phyloP scores from a whole-genome alignment of 2,329 filamentous ascomycete genomes.

The Dothideomycetes sp. region DNA sequence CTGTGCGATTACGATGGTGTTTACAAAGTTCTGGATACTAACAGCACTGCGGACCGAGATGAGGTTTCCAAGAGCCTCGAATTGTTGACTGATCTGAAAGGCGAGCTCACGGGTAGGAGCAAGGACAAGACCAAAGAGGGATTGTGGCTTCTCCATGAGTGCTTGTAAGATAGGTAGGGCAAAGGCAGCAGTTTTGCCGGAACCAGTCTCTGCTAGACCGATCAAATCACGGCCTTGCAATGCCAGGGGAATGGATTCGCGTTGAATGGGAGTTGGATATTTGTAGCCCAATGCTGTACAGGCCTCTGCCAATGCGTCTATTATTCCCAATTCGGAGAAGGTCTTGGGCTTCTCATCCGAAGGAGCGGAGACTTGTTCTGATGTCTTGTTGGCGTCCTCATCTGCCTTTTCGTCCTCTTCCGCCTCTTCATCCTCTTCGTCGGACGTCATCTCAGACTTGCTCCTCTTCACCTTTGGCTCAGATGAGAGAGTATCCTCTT shows the following conservation, averaged over 20 bases:
- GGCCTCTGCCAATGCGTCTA: slow-evolving; percentile 79
- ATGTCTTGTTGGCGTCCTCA: slow-evolving; percentile 10
- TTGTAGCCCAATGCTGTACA: slow-evolving; percentile 76
- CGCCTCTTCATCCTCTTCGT: slow-evolving; percentile 9
- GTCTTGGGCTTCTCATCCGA: no score
- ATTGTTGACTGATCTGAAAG: slow-evolving; percentile 77
- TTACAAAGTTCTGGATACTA: no score
- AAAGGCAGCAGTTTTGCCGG: slow-evolving; percentile 92
- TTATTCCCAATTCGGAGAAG: slow-evolving; percentile 65
- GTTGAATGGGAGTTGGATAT: slow-evolving; percentile 78
- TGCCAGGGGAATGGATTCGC: slow-evolving; percentile 70
- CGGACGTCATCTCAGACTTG: slow-evolving; percentile 13
- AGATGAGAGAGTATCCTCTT: slow-evolving; percentile 5
- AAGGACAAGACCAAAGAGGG: slow-evolving; percentile 78
- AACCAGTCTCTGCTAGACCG: slow-evolving; percentile 87
- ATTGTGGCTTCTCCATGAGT: slow-evolving; percentile 76
- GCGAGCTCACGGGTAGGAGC: slow-evolving; percentile 91
- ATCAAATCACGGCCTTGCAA: slow-evolving; percentile 78
- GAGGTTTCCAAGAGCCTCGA: slow-evolving; percentile 75
- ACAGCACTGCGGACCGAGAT: slow-evolving; percentile 82
- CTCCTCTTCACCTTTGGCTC: slow-evolving; percentile 11
- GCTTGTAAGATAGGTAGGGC: slow-evolving; percentile 85
- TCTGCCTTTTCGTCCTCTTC: slow-evolving; percentile 19
- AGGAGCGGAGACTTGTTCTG: no score
- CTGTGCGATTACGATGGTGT: no score